Conservation (phyloP, 2,329 filamentous ascomycete species). For the Talaromyces sp. region DNA sequence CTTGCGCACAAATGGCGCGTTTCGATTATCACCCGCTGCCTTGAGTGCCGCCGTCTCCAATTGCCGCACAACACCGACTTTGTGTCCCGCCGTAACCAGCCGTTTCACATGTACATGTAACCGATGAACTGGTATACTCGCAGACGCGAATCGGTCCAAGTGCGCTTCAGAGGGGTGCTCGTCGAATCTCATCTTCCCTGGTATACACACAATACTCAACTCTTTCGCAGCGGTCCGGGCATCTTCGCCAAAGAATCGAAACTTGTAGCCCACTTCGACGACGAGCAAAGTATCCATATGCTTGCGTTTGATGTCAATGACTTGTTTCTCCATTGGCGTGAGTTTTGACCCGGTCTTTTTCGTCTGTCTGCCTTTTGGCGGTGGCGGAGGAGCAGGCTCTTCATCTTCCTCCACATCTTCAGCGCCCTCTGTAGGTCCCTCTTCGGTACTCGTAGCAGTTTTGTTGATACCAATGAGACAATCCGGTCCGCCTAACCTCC, state of each 20-base stretch:
- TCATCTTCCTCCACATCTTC: slow-evolving; percentile 59
- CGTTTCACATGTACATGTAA: slow-evolving; percentile 92
- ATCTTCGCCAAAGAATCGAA: slow-evolving; percentile 94
- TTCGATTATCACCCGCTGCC: slow-evolving; percentile 90
- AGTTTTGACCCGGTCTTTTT: slow-evolving; percentile 81
- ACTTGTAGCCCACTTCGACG: slow-evolving; percentile 97
- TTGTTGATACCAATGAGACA: slow-evolving; percentile 68
- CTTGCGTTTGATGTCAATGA: slow-evolving; percentile 88
- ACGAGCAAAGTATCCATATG: slow-evolving; percentile 87
- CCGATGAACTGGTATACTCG: slow-evolving; percentile 89
- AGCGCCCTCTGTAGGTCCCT: slow-evolving; percentile 49
- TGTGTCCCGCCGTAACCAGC: slow-evolving; percentile 86
- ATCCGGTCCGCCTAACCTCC: slow-evolving; percentile 82
- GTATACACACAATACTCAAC: slow-evolving; percentile 92
- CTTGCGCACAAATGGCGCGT: slow-evolving; percentile 85
- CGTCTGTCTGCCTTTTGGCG: slow-evolving; percentile 47
- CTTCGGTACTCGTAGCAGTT: slow-evolving; percentile 54
- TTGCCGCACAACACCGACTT: slow-evolving; percentile 92
- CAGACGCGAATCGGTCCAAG: slow-evolving; percentile 85
- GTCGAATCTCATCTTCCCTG: slow-evolving; percentile 90
- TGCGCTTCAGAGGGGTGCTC: slow-evolving; percentile 93
- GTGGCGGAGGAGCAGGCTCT: slow-evolving; percentile 40
- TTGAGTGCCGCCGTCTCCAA: slow-evolving; percentile 94
- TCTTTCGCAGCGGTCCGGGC: slow-evolving; percentile 84
- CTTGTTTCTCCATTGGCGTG: slow-evolving; percentile 90